Conservation (phyloP, 1,139 yeast genomes). For the Kluyveromyces marxianus region DNA sequence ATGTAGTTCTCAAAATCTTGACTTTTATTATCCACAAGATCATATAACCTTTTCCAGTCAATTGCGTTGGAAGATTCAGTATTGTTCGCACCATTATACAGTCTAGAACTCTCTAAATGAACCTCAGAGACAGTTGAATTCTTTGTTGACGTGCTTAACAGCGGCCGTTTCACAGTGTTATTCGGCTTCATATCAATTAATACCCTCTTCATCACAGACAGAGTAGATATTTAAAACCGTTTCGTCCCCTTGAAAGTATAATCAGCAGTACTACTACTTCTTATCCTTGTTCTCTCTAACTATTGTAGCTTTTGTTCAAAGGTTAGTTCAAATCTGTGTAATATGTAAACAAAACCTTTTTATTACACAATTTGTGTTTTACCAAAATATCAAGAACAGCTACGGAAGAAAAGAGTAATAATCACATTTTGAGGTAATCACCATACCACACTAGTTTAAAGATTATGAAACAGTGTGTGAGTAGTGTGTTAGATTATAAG, state of each 20-base stretch:
- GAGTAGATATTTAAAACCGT: no score
- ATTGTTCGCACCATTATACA: neutral
- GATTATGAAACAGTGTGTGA: neutral
- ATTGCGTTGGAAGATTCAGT: neutral
- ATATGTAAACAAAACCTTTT: neutral
- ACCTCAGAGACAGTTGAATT: neutral
- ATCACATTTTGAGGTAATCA: neutral
- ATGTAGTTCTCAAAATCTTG: constrained; percentile 5
- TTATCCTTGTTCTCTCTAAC: no score
- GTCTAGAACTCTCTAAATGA: neutral
- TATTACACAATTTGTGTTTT: neutral
- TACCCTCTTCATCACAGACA: neutral
- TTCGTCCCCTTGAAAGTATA: no score
- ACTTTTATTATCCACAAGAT: neutral
- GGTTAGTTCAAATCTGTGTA: neutral
- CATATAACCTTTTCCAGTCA: constrained; percentile 1
- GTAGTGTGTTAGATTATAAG: neutral
- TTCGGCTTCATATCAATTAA: constrained; percentile 3
- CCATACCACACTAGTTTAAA: neutral
- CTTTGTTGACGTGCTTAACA: neutral
- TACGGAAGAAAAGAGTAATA: neutral
- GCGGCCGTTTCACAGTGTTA: neutral
- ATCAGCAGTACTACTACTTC: no score
- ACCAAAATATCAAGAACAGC: no score
- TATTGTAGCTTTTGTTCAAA: no score